A percentile compares a stretch with the other conserved stretches of the same genome.
phyloP scores from a whole-genome alignment of 225 moss, liverwort and hornwort species.

The Straminergon stramineum region DNA sequence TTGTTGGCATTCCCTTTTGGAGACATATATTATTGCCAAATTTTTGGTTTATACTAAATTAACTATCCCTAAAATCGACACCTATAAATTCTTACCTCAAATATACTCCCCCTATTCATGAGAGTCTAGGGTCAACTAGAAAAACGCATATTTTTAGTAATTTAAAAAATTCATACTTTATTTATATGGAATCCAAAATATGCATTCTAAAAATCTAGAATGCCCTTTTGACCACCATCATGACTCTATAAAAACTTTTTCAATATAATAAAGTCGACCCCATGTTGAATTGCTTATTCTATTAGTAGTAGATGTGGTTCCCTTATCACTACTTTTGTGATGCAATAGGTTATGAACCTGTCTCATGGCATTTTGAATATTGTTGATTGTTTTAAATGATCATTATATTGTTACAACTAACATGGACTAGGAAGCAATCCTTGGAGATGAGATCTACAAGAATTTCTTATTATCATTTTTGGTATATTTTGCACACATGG shows the following conservation, averaged over 20 bases:
- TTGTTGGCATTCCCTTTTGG: neutral
- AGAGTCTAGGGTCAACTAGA: neutral
- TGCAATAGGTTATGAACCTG: neutral
- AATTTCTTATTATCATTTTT: neutral
- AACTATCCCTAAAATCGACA: neutral
- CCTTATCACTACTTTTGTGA: neutral
- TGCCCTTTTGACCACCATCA: neutral
- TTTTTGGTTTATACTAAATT: neutral
- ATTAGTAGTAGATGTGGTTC: neutral
- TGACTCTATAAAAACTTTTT: accelerated
- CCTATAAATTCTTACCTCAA: neutral
- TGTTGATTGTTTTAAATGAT: neutral
- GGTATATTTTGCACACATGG: neutral
- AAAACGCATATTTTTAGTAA: neutral
- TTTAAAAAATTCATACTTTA: neutral
- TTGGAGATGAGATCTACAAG: neutral
- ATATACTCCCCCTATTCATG: neutral
- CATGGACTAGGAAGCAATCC: neutral
- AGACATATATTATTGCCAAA: neutral
- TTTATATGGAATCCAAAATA: accelerated
- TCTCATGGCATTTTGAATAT: neutral
- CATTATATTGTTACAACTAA: neutral
- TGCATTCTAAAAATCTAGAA: neutral
- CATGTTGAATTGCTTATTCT: neutral
- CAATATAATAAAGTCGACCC: neutral